Evolutionary conservation across 306 rosid species (phyloP).

Genomic region (Ziziphus jujuba): DNA sequence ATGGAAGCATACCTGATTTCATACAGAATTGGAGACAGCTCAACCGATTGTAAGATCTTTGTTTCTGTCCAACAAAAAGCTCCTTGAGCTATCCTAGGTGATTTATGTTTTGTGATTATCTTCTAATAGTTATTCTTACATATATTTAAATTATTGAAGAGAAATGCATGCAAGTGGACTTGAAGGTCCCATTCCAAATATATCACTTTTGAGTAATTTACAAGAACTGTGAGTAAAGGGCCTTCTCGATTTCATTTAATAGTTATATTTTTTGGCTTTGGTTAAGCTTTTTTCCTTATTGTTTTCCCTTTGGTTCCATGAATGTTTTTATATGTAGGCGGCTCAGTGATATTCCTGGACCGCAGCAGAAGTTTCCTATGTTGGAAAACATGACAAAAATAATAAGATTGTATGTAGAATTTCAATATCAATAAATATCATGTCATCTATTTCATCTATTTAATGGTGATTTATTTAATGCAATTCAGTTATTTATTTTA

Average conservation of each 20-base stretch:
- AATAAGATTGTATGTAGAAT: slow-evolving; percentile 56
- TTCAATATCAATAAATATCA: slow-evolving; percentile 11
- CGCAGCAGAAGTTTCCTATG: slow-evolving; percentile 69
- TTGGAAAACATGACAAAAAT: slow-evolving; percentile 43
- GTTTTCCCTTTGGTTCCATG: not conserved
- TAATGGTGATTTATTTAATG: slow-evolving; percentile 27
- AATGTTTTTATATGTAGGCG: slow-evolving; percentile 41
- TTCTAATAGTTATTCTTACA: slow-evolving; percentile 22
- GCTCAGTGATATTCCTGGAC: slow-evolving; percentile 70
- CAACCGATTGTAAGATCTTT: slow-evolving; percentile 60
- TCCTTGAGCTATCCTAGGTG: not conserved
- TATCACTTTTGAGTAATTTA: slow-evolving; percentile 61
- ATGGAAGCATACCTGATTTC: slow-evolving; percentile 67
- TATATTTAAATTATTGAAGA: slow-evolving; percentile 45
- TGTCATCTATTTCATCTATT: slow-evolving; percentile 7
- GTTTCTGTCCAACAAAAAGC: slow-evolving; percentile 9
- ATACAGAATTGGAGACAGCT: slow-evolving; percentile 70
- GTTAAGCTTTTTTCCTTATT: not conserved
- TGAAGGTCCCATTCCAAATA: slow-evolving; percentile 75
- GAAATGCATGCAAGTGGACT: slow-evolving; percentile 89
- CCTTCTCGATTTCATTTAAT: slow-evolving; percentile 9
- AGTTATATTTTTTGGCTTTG: slow-evolving; percentile 8
- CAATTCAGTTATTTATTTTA: slow-evolving; percentile 32
- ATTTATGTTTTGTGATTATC: not conserved
- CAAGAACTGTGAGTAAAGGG: slow-evolving; percentile 52